These are phyloP conservation scores for Taphrina wiesneri DNA, from an alignment of 1,139 yeast species.

Conservation along the genomic window DNA sequence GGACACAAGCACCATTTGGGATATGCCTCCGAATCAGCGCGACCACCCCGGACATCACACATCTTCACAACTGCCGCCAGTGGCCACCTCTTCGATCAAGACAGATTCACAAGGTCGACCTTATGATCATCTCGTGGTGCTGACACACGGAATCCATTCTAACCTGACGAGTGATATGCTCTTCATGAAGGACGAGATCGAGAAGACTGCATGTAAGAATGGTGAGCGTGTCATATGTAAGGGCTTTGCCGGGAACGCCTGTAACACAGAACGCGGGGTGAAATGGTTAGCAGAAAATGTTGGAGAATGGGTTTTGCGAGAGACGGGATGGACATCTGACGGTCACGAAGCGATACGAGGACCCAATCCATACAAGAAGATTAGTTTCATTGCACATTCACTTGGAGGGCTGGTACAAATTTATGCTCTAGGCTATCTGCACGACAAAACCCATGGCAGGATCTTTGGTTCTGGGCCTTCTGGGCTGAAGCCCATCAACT, in stretches of 20 bases:
- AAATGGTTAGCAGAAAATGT: slow-evolving; percentile 80
- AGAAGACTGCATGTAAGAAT: slow-evolving; percentile 51
- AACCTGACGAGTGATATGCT: slow-evolving; percentile 87
- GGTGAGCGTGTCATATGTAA: slow-evolving; percentile 71
- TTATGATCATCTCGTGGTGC: slow-evolving; percentile 61
- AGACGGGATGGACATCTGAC: slow-evolving; percentile 34
- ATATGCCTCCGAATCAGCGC: slow-evolving; percentile 38
- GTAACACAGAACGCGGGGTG: slow-evolving; percentile 88
- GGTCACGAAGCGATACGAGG: slow-evolving; percentile 1
- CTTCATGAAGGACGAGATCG: slow-evolving; percentile 79
- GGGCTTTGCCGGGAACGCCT: slow-evolving; percentile 80
- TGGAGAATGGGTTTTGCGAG: slow-evolving; percentile 56
- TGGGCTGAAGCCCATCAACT: slow-evolving; percentile 70
- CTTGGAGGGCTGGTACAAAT: slow-evolving; percentile 89
- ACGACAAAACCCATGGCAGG: slow-evolving; percentile 47
- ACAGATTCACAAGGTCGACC: slow-evolving; percentile 66
- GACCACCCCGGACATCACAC: slow-evolving; percentile 34
- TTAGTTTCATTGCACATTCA: slow-evolving; percentile 90
- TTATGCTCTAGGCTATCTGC: slow-evolving; percentile 82
- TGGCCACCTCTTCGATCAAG: slow-evolving; percentile 60
- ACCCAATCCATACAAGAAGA: slow-evolving; percentile 50
- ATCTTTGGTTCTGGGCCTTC: slow-evolving; percentile 54
- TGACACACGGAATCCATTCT: slow-evolving; percentile 92
- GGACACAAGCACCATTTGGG: slow-evolving; percentile 37
- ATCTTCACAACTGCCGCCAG: slow-evolving; percentile 48